Evolutionary conservation across 192 early-diverging fungal genomes (phyloP).

Genomic region (Funneliformis mosseae): DNA sequence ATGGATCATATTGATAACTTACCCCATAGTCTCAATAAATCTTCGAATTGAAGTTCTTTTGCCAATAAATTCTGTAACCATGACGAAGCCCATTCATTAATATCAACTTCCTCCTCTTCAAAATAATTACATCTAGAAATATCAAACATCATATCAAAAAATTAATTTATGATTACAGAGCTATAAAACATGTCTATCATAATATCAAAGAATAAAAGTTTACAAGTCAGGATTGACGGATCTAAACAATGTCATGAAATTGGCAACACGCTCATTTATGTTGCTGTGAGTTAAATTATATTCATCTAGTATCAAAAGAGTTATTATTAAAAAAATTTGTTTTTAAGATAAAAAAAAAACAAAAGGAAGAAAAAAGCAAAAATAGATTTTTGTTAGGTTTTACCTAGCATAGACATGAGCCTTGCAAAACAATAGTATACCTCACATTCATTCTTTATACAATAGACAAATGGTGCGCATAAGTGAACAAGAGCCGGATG

Average conservation of each 20-base stretch:
- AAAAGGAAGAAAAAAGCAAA: no score
- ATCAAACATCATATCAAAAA: background rate
- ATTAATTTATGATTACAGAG: background rate
- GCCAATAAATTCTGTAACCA: slow-evolving; percentile 82
- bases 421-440: slow-evolving; percentile 83
- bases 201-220: no score
- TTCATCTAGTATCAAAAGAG: slow-evolving; percentile 57
- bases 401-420: slow-evolving; percentile 71
- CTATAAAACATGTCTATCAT: background rate
- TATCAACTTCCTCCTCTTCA: slow-evolving; percentile 91
- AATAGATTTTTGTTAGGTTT: background rate
- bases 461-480: slow-evolving; percentile 82
- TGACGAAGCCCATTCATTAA: slow-evolving; percentile 83
- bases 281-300: slow-evolving; percentile 60
- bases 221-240: slow-evolving; percentile 86
- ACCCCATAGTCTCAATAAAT: slow-evolving; percentile 79
- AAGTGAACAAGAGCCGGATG: slow-evolving; percentile 71
- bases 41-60: slow-evolving; percentile 81
- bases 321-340: background rate
- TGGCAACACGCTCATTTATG: slow-evolving; percentile 78
- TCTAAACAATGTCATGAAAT: slow-evolving; percentile 86
- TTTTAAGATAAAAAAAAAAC: background rate
- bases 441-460: slow-evolving; percentile 72
- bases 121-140: slow-evolving; percentile 74
- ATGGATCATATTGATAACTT: background rate